These are phyloP conservation scores for Wakefieldia striispora DNA, from an alignment of 768 basidiomycete species.

Conservation along the genomic window DNA sequence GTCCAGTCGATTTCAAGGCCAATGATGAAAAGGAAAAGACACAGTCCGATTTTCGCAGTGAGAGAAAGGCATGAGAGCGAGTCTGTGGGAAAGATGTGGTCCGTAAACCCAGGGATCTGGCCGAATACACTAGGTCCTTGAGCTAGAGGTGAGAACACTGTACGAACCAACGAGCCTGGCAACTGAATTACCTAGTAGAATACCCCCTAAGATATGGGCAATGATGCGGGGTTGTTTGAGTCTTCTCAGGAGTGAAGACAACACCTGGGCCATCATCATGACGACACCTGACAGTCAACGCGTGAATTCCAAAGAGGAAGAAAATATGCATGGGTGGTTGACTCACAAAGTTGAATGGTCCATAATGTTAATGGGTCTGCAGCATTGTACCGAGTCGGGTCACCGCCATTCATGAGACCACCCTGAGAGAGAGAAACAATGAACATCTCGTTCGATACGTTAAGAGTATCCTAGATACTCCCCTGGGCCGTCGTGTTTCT, in stretches of 20 bases:
- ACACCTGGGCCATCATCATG: constrained; percentile 70
- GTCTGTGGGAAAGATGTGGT: constrained; percentile 73
- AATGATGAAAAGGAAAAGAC: constrained; percentile 87
- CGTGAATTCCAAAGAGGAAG: no score
- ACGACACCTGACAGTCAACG: constrained; percentile 68
- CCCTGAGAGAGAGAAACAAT: constrained; percentile 41
- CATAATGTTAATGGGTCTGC: constrained; percentile 71
- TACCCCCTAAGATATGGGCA: constrained; percentile 83
- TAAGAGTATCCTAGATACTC: no score
- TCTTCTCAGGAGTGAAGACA: constrained; percentile 64
- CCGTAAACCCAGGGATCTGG: constrained; percentile 83
- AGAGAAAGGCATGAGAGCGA: constrained; percentile 80
- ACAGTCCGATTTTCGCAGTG: constrained; percentile 84
- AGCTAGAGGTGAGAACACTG: not conserved
- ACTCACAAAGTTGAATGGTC: constrained; percentile 75
- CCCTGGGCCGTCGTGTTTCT: no score
- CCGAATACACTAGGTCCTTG: constrained; percentile 58
- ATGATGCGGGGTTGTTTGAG: constrained; percentile 84
- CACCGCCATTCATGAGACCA: constrained; percentile 69
- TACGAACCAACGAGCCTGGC: no score
- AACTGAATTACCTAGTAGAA: constrained; percentile 60
- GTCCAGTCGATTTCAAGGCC: constrained; percentile 85
- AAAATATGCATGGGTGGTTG: not conserved
- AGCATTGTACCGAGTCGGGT: constrained; percentile 64
- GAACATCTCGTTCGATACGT: no score